phyloP scores from a whole-genome alignment of 2,329 filamentous ascomycete species.

The Cladosporium austrohemisphaericum region DNA sequence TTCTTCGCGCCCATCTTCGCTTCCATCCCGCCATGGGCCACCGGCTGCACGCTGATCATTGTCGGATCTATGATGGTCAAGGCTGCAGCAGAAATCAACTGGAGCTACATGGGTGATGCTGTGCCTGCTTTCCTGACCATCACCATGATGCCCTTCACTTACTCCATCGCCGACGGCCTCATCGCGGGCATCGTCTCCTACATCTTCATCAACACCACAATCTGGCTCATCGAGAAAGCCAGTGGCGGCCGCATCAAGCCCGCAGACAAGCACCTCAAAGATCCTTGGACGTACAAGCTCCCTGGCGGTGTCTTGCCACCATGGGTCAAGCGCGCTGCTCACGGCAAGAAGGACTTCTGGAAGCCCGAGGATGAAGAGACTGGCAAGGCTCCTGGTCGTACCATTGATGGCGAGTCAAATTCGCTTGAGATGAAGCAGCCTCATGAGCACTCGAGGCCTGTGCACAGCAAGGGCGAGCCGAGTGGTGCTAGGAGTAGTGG shows the following conservation, averaged over 20 bases:
- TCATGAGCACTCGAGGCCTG: not conserved
- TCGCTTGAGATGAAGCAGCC: constrained; percentile 9
- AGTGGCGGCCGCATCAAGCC: constrained; percentile 69
- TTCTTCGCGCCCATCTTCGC: constrained; percentile 91
- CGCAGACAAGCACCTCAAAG: constrained; percentile 70
- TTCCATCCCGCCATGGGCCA: constrained; percentile 84
- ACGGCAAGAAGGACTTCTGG: constrained; percentile 75
- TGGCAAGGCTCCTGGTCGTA: not conserved
- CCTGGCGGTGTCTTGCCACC: constrained; percentile 70
- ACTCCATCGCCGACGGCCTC: constrained; percentile 81
- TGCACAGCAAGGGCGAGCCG: not conserved
- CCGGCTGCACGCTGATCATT: constrained; percentile 80
- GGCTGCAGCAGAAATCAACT: constrained; percentile 79
- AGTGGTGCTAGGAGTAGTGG: constrained; percentile 4
- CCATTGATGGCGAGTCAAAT: constrained; percentile 5
- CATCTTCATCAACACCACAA: constrained; percentile 67
- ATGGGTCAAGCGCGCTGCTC: constrained; percentile 62
- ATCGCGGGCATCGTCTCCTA: constrained; percentile 78
- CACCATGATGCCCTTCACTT: constrained; percentile 83
- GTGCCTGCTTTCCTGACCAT: constrained; percentile 82
- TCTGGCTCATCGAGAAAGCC: constrained; percentile 64
- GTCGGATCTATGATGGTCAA: constrained; percentile 85
- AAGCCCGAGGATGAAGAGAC: constrained; percentile 32
- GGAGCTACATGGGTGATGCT: constrained; percentile 78
- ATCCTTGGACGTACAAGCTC: constrained; percentile 75